phyloP scores from a whole-genome alignment of 495 filamentous ascomycete species.

The Acidiella bohemica region DNA sequence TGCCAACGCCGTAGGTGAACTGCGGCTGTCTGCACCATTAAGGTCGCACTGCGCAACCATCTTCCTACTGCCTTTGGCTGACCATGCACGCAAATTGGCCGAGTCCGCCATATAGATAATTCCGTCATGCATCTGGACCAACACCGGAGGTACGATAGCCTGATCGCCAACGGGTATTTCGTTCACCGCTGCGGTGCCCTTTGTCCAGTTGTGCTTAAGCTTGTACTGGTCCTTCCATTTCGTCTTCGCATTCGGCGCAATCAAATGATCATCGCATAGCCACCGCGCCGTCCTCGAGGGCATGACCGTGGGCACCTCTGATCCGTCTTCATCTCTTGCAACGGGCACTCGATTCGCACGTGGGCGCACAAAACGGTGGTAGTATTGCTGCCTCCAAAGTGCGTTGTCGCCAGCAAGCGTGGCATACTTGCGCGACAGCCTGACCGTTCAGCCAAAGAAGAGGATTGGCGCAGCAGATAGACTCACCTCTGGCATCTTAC shows the following conservation, averaged over 20 bases:
- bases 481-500: slow-evolving; percentile 51
- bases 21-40: slow-evolving; percentile 22
- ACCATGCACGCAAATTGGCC: slow-evolving; percentile 65
- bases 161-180: slow-evolving; percentile 54
- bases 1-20: slow-evolving; percentile 55
- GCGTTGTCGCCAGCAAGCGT: slow-evolving; percentile 68
- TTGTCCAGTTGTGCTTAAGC: slow-evolving; percentile 82
- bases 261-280: slow-evolving; percentile 58
- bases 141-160: slow-evolving; percentile 40
- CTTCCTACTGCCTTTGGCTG: slow-evolving; percentile 43
- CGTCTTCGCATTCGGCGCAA: slow-evolving; percentile 37
- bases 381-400: slow-evolving; percentile 84
- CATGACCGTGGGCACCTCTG: slow-evolving; percentile 41
- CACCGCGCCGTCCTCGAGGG: slow-evolving; percentile 65
- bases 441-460: slow-evolving; percentile 27
- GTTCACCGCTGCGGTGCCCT: slow-evolving; percentile 64
- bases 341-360: slow-evolving; percentile 65
- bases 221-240: slow-evolving; percentile 89
- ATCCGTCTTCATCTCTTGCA: slow-evolving; percentile 35
- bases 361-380: slow-evolving; percentile 76
- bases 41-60: slow-evolving; percentile 36
- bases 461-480: neutral
- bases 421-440: slow-evolving; percentile 65
- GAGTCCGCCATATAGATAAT: slow-evolving; percentile 68
- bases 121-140: slow-evolving; percentile 60